phyloP scores from a whole-genome alignment of 768 basidiomycete species.

The Arthromyces matolae region DNA sequence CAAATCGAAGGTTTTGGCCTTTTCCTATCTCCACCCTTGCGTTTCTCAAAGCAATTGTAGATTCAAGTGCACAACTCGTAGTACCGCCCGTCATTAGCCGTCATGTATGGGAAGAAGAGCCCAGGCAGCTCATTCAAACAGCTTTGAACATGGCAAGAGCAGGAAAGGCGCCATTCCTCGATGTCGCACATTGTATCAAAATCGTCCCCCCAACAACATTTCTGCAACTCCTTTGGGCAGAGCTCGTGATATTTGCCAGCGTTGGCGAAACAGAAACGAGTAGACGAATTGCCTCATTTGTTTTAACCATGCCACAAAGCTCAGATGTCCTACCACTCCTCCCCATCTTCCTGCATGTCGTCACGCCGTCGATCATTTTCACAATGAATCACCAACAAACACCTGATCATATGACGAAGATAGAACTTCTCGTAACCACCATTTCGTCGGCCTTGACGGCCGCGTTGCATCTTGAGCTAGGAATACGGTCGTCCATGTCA shows the following conservation, averaged over 20 bases:
- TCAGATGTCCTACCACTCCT: constrained; percentile 56
- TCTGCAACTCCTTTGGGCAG: constrained; percentile 64
- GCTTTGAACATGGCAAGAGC: constrained; percentile 56
- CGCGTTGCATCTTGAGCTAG: constrained; percentile 70
- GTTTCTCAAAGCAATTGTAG: too few species aligned
- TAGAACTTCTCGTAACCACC: constrained; percentile 63
- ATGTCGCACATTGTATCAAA: constrained; percentile 64
- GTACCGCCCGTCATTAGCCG: constrained; percentile 18
- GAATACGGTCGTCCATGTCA: constrained; percentile 50
- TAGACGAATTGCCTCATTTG: constrained; percentile 63
- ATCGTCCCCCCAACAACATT: constrained; percentile 57
- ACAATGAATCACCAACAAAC: constrained; percentile 50
- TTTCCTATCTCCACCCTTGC: too few species aligned
- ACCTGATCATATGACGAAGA: constrained; percentile 50
- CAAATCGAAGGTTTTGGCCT: constrained; percentile 40
- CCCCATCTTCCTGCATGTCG: constrained; percentile 66
- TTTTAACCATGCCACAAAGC: constrained; percentile 59
- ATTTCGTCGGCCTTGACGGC: constrained; percentile 64
- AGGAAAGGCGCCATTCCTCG: constrained; percentile 61
- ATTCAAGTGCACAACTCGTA: constrained; percentile 8
- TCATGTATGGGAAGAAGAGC: constrained; percentile 47
- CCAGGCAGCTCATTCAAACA: constrained; percentile 52
- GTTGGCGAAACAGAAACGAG: constrained; percentile 60
- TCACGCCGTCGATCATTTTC: constrained; percentile 60
- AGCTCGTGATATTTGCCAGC: constrained; percentile 50